Conservation (phyloP, 2,329 filamentous ascomycete genomes). For the Penicillium sp. region DNA sequence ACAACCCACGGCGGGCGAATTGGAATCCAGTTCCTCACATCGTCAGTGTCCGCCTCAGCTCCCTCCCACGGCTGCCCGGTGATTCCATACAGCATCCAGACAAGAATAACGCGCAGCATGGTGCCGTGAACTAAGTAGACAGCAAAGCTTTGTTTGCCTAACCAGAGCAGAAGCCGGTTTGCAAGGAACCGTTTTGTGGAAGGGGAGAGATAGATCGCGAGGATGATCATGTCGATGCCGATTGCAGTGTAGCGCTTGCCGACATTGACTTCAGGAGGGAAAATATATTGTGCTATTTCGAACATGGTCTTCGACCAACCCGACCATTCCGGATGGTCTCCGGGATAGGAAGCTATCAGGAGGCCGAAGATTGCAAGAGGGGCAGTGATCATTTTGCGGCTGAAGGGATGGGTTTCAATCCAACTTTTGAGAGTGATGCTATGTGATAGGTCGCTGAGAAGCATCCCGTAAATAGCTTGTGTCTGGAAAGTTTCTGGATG, state of each 20-base stretch:
- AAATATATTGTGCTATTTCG: conserved; percentile 43
- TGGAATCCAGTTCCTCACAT: conserved; percentile 36
- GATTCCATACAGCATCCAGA: conserved; percentile 54
- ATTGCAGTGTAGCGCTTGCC: conserved; percentile 49
- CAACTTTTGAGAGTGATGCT: conserved; percentile 48
- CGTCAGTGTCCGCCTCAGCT: conserved; percentile 15
- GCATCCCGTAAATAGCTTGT: conserved; percentile 52
- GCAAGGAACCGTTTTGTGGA: conserved; percentile 50
- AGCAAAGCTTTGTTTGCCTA: conserved; percentile 56
- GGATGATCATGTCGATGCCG: conserved; percentile 49
- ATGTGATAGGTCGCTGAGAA: conserved; percentile 53
- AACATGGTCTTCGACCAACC: conserved; percentile 49
- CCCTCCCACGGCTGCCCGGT: conserved; percentile 46
- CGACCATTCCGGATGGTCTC: conserved; percentile 51
- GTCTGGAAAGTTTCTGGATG: conserved; percentile 53
- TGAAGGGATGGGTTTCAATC: conserved; percentile 41
- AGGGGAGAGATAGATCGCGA: conserved; percentile 53
- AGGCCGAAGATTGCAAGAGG: conserved; percentile 46
- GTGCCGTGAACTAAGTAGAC: conserved; percentile 57
- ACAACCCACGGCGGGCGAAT: conserved; percentile 41
- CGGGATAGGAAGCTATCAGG: conserved; percentile 51
- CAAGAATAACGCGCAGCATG: conserved; percentile 51
- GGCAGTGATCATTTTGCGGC: conserved; percentile 39
- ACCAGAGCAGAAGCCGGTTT: conserved; percentile 52
- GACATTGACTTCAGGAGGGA: conserved; percentile 46